phyloP scores from a whole-genome alignment of 2,329 filamentous ascomycete genomes.

The Epichloe uncinata region DNA sequence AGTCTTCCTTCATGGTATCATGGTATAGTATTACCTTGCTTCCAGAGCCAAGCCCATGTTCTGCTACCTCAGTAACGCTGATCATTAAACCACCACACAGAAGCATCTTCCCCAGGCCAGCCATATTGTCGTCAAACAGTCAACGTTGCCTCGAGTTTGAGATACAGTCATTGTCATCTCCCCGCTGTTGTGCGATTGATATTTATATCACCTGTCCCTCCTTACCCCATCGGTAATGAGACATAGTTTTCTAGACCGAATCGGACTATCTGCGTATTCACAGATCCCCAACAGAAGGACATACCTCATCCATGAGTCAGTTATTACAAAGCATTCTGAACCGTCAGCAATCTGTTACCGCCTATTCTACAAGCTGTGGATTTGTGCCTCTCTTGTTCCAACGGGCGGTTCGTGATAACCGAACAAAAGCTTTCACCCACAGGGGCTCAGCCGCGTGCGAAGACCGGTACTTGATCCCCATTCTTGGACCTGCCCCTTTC shows the following conservation, averaged over 20 bases:
- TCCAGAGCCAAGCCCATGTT: not conserved
- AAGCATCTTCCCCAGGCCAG: not conserved
- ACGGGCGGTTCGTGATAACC: not conserved
- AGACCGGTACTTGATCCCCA: not conserved
- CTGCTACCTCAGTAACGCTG: slow-evolving; percentile 1
- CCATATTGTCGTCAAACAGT: not conserved
- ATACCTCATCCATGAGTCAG: not conserved
- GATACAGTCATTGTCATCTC: not conserved
- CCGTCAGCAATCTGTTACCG: not conserved
- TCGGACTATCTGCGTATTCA: not conserved
- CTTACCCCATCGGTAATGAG: not conserved
- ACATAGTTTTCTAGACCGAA: not conserved
- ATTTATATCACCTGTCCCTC: not conserved
- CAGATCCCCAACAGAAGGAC: not conserved
- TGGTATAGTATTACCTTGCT: not conserved
- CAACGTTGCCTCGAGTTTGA: not conserved
- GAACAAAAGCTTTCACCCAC: not conserved
- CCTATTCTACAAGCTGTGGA: not conserved
- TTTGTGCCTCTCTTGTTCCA: not conserved
- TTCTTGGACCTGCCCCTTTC: not conserved
- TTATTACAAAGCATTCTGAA: not conserved
- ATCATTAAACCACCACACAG: slow-evolving; percentile 1
- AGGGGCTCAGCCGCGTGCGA: not conserved
- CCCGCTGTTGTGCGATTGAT: not conserved
- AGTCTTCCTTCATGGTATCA: not conserved